Evolutionary conservation across 768 basidiomycete genomes (phyloP), one percentile per base, ranked within the genome.

Genomic region (Clitopilus passeckerianus): DNA sequence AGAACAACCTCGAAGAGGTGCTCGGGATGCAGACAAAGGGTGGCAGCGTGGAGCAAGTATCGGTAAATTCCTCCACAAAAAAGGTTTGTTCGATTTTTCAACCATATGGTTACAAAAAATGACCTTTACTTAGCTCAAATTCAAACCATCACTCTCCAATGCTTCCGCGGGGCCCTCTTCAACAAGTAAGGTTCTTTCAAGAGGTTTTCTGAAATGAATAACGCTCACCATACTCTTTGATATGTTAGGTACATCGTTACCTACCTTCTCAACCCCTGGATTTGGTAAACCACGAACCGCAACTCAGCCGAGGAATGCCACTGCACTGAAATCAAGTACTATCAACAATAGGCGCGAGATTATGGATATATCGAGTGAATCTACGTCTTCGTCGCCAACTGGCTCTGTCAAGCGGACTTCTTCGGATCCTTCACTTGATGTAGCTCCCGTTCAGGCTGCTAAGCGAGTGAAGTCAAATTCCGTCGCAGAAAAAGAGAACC

Each of bases 211-310:
- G 27, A 4, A 7, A 30, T 30, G 7, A 30, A 30, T 4, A 30
- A 30, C 3, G 27, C 27, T 30, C 7, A 30, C 27, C 27, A 30
- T 30, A 7, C 27, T 30, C 27, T 7, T 30, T 30, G 27, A 30
- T 30, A 30, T 30, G 7, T 30, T 50, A 50, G 46, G 64, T 56
- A 60, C 69, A 9, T 65, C 54, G 1, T 70, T 80, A 1, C 72
- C 79, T 0, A 71, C 78, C 0, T 80, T 82, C 61, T 75, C 78
- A 1, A 81, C 82, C 0, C 74, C 82, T 5, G 77, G 77, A 4
- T 80, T 79, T 60, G 64, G 65, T 52, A 76, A 74, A 65, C 57
- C 67, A 35, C 63, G 61, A 34, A 22, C 66, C 34, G 62, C 16
- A 10, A n/a, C 46, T 20, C 16, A 50, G 20, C 46, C 16, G 15